phyloP scores from a whole-genome alignment of 176 grass and related monocot species.

The Otatea glauca region DNA sequence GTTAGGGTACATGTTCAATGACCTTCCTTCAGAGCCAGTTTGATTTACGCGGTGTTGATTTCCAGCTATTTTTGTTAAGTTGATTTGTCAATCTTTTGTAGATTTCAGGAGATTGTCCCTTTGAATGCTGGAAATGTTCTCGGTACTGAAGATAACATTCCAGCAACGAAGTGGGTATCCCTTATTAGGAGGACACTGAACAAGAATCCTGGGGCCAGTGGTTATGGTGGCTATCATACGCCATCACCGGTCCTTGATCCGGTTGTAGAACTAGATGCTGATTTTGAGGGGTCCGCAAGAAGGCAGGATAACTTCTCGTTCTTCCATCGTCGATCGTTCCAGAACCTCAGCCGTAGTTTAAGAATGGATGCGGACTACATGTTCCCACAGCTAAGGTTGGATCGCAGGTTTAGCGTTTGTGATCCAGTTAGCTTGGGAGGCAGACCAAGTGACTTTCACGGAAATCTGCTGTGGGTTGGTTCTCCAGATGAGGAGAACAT shows the following conservation, averaged over 20 bases:
- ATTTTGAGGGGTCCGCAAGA: constrained; percentile 75
- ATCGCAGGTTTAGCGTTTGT: constrained; percentile 81
- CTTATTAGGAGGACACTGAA: constrained; percentile 77
- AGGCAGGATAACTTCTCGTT: constrained; percentile 67
- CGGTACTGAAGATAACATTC: constrained; percentile 77
- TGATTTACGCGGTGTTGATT: neutral
- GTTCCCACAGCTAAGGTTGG: constrained; percentile 61
- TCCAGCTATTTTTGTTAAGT: constrained; percentile 31
- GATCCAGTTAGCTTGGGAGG: constrained; percentile 64
- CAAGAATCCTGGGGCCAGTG: constrained; percentile 56
- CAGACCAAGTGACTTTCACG: constrained; percentile 72
- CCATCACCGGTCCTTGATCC: constrained; percentile 70
- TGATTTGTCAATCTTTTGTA: constrained; percentile 31
- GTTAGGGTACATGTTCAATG: constrained; percentile 55
- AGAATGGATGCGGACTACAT: constrained; percentile 65
- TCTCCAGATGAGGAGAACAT: constrained; percentile 68
- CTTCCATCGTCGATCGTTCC: constrained; percentile 72
- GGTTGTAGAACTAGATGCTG: constrained; percentile 72
- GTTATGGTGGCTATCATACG: constrained; percentile 56
- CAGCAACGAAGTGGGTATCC: constrained; percentile 84
- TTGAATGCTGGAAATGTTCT: constrained; percentile 92
- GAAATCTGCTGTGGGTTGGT: constrained; percentile 54
- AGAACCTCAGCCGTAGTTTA: constrained; percentile 75
- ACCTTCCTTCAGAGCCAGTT: neutral
- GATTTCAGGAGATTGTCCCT: constrained; percentile 94